Conservation (phyloP, 495 filamentous ascomycete genomes). For the Symbiotaphrina buchneri region DNA sequence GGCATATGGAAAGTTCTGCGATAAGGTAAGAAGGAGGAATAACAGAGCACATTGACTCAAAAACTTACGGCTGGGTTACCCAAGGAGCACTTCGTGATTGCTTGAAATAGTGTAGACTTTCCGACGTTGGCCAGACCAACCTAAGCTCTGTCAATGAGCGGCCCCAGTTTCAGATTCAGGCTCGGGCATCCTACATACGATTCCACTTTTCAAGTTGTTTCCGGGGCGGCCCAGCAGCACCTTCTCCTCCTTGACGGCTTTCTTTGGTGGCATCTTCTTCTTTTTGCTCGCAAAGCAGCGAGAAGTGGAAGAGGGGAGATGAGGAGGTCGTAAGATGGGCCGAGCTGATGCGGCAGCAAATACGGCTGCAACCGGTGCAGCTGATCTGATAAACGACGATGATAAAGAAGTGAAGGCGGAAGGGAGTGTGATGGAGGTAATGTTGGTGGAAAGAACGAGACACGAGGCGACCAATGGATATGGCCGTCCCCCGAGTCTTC, state of each 20-base stretch:
- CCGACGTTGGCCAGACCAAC: conserved; percentile 98
- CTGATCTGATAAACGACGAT: conserved; percentile 18
- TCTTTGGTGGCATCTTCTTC: conserved; percentile 58
- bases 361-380: conserved; percentile 37
- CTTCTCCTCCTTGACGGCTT: conserved; percentile 47
- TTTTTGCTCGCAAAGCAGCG: conserved; percentile 20
- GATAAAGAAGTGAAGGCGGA: conserved; percentile 31
- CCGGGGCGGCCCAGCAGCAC: conserved; percentile 80
- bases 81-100: conserved; percentile 91
- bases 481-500: not conserved
- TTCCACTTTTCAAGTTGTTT: conserved; percentile 98
- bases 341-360: conserved; percentile 4
- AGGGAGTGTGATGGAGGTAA: conserved; percentile 14
- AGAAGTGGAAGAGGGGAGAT: not conserved
- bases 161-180: conserved; percentile 5
- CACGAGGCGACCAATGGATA: conserved; percentile 1
- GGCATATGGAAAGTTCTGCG: conserved; percentile 90
- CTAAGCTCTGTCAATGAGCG: conserved; percentile 20
- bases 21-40: conserved; percentile 3
- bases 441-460: conserved; percentile 2
- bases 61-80: conserved; percentile 80
- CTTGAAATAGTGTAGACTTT: conserved; percentile 98
- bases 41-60: conserved; percentile 1
- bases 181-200: conserved; percentile 51
- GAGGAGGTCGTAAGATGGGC: too few species aligned